Base-by-base conservation (phyloP, 1,139 yeast species). In the Yamadazyma aaseri region DNA sequence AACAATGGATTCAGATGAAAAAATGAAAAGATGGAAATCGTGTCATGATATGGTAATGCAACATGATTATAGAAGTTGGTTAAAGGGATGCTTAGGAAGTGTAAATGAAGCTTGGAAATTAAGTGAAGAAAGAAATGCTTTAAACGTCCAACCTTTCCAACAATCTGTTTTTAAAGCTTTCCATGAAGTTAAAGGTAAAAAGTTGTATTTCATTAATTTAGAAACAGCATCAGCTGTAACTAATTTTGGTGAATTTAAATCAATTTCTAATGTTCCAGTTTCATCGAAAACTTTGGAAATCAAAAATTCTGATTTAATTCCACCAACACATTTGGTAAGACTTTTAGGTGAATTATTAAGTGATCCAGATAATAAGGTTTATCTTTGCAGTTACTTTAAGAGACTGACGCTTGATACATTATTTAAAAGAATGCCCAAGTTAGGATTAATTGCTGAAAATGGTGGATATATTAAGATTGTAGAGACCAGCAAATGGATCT, bases 381-480 rank as follows among this genome's bases (percentile, higher is more conserved):
- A 83, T 51, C 71, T 90, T 6, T 69, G 83, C 34, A 80, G 89
- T 45, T 76, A 78, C 33, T 73, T 81, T 47, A 77, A 79, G 35
- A 70, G 83, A 40, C 58, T 71, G 2, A 83, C 80, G 27, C 63
- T 89, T 51, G 86, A 84, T 44, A 69, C 85, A 32, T 58, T 79
- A 34, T 89, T 81, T 58, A 70, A 82, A 24, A 73, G 89, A 41
- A 73, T 79, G 9, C 79, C 83, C 2, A 76, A 75, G 27, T 54
- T 90, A 22, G 97, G 97, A 0, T 65, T 90, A 33, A 79, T 90
- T 45, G 95, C 96, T 1, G 97, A 90, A 56, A 81, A 84, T 53
- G 97, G 97, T 24, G 95, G 89, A 2, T 81, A 67, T 45, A 73
- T 84, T 20, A 79, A 75, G 50, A 51, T 82, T 17, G 70, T 77